These are phyloP conservation scores for Hyaloscypha finlandica DNA, from an alignment of 495 filamentous ascomycete species.

Conservation along the genomic window DNA sequence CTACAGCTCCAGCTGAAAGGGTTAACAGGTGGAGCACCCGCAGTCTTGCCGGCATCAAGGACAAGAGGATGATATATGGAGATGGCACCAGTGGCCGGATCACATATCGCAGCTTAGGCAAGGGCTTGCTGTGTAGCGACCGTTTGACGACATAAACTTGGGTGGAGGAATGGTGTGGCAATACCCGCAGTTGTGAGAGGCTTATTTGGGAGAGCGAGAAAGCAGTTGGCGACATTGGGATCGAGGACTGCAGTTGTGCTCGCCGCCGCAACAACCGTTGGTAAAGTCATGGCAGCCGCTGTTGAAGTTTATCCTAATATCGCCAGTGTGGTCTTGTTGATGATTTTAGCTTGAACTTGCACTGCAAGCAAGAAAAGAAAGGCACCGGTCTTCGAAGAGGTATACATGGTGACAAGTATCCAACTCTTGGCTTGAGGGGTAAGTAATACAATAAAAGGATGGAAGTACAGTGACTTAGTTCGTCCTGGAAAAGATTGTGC, in stretches of 20 bases:
- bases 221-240: constrained; percentile 4
- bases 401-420: neutral
- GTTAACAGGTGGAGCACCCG: neutral
- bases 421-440: neutral
- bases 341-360: too few species aligned
- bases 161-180: constrained; percentile 13
- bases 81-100: constrained; percentile 2
- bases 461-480: constrained; percentile 4
- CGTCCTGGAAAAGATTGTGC: constrained; percentile 5
- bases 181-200: constrained; percentile 2
- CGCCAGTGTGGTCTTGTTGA: neutral
- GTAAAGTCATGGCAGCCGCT: neutral
- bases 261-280: too few species aligned
- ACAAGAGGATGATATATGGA: constrained; percentile 2
- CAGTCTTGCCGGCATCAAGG: neutral
- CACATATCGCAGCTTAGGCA: constrained; percentile 9
- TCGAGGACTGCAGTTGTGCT: constrained; percentile 5
- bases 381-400: neutral
- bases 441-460: neutral
- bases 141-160: neutral
- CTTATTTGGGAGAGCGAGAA: neutral
- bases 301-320: neutral
- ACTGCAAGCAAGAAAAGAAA: constrained; percentile 1
- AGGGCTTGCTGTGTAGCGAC: constrained; percentile 12
- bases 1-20: neutral